Conservation (phyloP, 805 yeast genomes). For the Babjeviella inositovora region DNA sequence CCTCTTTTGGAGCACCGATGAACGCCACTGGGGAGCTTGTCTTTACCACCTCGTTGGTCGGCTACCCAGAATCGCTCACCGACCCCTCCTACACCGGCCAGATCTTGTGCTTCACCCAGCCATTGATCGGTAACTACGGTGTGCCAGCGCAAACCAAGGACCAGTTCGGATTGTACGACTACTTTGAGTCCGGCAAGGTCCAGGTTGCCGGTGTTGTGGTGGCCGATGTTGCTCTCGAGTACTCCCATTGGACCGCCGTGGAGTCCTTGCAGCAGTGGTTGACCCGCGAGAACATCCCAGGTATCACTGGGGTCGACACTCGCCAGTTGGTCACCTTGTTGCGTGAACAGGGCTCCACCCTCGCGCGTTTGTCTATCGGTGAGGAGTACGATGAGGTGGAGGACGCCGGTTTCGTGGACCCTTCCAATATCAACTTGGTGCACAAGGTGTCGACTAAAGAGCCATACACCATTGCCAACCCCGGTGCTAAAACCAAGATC, state of each 20-base stretch:
- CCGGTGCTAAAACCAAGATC: conserved; percentile 37
- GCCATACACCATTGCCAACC: conserved; percentile 77
- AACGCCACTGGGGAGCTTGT: conserved; percentile 95
- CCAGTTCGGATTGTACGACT: conserved; percentile 70
- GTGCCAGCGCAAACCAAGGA: conserved; percentile 81
- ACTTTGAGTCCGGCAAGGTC: conserved; percentile 79
- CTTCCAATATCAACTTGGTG: conserved; percentile 79
- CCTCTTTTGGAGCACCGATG: conserved; percentile 89
- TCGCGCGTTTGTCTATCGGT: conserved; percentile 81
- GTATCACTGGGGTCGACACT: conserved; percentile 94
- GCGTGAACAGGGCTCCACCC: conserved; percentile 92
- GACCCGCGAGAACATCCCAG: conserved; percentile 89
- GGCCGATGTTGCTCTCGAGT: conserved; percentile 85
- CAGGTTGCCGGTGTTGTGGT: conserved; percentile 96
- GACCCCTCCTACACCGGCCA: conserved; percentile 98
- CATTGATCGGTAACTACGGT: conserved; percentile 95
- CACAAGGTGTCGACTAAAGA: conserved; percentile 90
- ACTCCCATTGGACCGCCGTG: conserved; percentile 99
- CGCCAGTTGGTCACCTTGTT: conserved; percentile 84
- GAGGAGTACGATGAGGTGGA: conserved; percentile 81
- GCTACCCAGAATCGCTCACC: conserved; percentile 97
- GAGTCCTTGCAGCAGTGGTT: conserved; percentile 95
- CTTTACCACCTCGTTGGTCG: conserved; percentile 93
- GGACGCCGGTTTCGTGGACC: conserved; percentile 83
- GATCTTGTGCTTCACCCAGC: conserved; percentile 92